phyloP scores from a whole-genome alignment of 2,329 filamentous ascomycete species.

The Harringtonia lauricola region DNA sequence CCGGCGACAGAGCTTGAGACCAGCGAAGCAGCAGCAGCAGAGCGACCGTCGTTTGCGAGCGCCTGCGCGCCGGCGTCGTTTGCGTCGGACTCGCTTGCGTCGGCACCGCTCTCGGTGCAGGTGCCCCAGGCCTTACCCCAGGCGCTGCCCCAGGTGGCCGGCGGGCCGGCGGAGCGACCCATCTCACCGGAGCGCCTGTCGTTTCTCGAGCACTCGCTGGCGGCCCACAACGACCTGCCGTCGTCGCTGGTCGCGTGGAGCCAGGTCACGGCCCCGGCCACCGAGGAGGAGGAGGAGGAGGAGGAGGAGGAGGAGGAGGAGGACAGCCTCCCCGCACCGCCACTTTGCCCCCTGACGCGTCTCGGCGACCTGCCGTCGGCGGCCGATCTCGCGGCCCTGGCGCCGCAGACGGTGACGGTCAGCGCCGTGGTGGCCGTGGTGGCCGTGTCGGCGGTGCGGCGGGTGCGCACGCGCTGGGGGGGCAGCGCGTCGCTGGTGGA shows the following conservation, averaged over 20 bases:
- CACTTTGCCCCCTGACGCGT: conserved; percentile 38
- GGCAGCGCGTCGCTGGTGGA: conserved; percentile 57
- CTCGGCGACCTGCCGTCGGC: conserved; percentile 62
- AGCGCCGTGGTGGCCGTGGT: conserved; percentile 76
- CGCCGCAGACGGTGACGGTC: conserved; percentile 71
- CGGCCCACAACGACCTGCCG: conserved; percentile 52
- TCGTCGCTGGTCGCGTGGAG: conserved; percentile 43
- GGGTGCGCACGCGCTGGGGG: conserved; percentile 57
- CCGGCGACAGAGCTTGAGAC: too few species aligned
- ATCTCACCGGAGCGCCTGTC: conserved; percentile 23
- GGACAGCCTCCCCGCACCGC: conserved; percentile 14
- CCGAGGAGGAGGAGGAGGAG: neutral
- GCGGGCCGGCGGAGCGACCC: conserved; percentile 9
- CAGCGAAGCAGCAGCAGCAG: too few species aligned
- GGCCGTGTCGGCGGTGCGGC: conserved; percentile 54
- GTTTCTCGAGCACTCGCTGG: conserved; percentile 72
- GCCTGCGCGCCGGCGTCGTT: conserved; percentile 1
- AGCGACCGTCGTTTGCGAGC: conserved; percentile 24
- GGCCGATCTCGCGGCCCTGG: conserved; percentile 50
- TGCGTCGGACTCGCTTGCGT: conserved; percentile 34
- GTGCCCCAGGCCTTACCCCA: conserved; percentile 24
- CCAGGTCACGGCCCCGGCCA: conserved; percentile 7
- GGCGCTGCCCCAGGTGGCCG: neutral
- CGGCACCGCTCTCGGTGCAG: conserved; percentile 25
- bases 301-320: neutral